Base-by-base conservation (phyloP, 495 filamentous ascomycete species). In the Aspergillus hancockii region DNA sequence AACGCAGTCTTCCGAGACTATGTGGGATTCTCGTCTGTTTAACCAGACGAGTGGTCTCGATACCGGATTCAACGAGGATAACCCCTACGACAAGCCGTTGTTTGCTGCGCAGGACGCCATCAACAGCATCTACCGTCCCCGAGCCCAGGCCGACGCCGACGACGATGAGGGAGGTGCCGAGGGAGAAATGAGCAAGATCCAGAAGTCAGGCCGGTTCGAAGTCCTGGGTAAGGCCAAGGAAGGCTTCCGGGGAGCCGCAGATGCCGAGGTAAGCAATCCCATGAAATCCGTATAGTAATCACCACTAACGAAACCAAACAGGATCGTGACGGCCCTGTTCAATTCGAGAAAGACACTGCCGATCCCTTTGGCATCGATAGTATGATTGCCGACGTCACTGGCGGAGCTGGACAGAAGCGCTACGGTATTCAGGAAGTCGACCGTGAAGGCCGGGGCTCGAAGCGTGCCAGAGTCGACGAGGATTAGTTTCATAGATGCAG, bases 21-120 rank as follows among this genome's bases (percentile, higher is more conserved):
- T 97, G 94, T 99, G 91, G 79, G 94, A 99, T 74, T 95, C 91
- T 4, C 84, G 94, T 50, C 75, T 99, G 41, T 99, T 99, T 76
- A 97, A 97, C 74, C 92, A 95, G 76, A 89, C 85, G 19, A 90
- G 87, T 65, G 95, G 93, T 13, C 94, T 99, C 74, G 85, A 88
- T 62, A 70, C 83, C 32, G 95, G 94, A 21, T 93, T 97, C 82
- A 99, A 99, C 71, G 94, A 99, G 72, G 95, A 99, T 70, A 92
- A 99, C 65, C 86, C 86, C 1, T 99, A 98, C 78, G 95, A 98
- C 74, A 97, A 96, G 72, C 94, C 95, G 52, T 77, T 99, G 18
- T 99, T 99, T 71, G 92, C 93, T 12, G 94, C 93, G 53, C 92
- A 97, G 75, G 93, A 99, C 69, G 95, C 93, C 5, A 92, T 96